A percentile compares a stretch with the other conserved stretches of the same genome.
phyloP scores from a whole-genome alignment of 2,329 filamentous ascomycete species.

The Colletotrichum salicis region DNA sequence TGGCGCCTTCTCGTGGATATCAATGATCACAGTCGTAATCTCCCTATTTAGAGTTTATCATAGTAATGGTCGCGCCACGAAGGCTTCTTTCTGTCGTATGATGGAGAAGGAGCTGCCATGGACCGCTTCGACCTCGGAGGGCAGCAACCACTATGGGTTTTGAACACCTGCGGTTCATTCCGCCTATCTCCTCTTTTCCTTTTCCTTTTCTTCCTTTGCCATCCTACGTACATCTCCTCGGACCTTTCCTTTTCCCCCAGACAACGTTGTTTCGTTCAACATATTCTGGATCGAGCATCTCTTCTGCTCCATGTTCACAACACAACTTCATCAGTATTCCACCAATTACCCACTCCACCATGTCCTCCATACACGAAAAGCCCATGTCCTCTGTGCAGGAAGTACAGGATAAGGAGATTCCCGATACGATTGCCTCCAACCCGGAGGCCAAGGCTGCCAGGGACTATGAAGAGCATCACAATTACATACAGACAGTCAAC shows the following conservation, averaged over 20 bases:
- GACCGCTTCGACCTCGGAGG: neutral
- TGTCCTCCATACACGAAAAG: neutral
- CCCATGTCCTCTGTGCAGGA: neutral
- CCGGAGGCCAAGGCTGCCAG: constrained; percentile 9
- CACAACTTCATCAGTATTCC: neutral
- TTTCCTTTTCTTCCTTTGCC: neutral
- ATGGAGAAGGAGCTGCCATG: neutral
- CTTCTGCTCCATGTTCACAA: neutral
- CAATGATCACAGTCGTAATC: neutral
- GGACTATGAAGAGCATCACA: constrained; percentile 10
- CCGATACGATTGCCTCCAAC: constrained; percentile 10
- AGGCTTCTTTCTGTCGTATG: neutral
- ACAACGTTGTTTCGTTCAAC: neutral
- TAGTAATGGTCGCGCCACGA: neutral
- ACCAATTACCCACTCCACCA: neutral
- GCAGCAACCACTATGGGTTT: neutral
- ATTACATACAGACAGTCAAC: constrained; percentile 3
- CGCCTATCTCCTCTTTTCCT: neutral
- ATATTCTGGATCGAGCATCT: neutral
- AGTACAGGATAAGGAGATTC: neutral
- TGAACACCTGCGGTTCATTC: neutral
- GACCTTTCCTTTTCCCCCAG: neutral
- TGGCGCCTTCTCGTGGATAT: neutral
- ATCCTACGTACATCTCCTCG: neutral
- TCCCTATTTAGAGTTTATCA: neutral